Base-by-base conservation (phyloP, 2,329 filamentous ascomycete species). In the Phaeomoniella chlamydospora region DNA sequence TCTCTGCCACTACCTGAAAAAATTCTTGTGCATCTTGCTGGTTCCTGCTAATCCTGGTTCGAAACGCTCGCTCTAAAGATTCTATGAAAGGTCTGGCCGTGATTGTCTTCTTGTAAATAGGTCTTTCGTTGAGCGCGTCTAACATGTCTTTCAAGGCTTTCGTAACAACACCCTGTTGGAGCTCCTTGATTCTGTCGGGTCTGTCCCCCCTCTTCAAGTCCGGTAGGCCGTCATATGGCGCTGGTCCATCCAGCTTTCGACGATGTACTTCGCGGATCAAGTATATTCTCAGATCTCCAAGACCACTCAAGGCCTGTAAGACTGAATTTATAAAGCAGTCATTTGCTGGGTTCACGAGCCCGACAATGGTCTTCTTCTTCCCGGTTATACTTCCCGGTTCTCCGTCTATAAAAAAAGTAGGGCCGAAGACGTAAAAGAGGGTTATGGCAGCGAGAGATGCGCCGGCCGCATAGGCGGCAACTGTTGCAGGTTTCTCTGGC, bases 11-110 rank as follows among this genome's bases (percentile, higher is more conserved):
- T 34, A 96, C 79, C 60, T 98, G 90, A 38, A 98, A 61, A 44
- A 98, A 94, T 56, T 98, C 90, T 52, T 98, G 90, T 9, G 90
- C 90, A 62, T 98, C 90, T 58, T 98, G 90, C 58, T 98, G 90
- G 52, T 90, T 85, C 37, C 88, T 72, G 53, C 83, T 94, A 48
- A 98, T 93, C 48, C 83, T 77, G 49, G 92, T 88, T 38, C 76
- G 75, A 52, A 94, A 98, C 1, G 88, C 86, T 18, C 67, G 65
- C 61, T 98, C 90, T 35, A 98, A 65, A 0, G 82, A 79, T 43
- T 72, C 67, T 31, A 98, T 80, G 52, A 98, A 94, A 1, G 71
- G 70, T n/a, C 75, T 72, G 3, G 88, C 86, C 12, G 83, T 86
- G 37, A 96, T 92, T 0, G 85, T 90, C 65, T 96, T 98, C 52